Evolutionary conservation across 495 filamentous ascomycete species (phyloP).

Genomic region (Neurospora sp.): DNA sequence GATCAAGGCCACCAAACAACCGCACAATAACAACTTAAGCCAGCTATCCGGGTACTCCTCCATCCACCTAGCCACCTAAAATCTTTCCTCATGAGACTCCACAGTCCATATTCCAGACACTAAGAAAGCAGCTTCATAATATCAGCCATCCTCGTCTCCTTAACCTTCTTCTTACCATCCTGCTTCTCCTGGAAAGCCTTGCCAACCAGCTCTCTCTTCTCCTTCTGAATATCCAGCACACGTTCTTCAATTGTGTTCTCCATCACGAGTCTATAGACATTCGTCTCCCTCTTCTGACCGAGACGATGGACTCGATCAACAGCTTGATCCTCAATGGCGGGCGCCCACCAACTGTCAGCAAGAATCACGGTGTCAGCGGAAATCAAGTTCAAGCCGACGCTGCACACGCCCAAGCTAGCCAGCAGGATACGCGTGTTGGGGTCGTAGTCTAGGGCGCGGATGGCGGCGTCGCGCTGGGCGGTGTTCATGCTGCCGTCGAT

Average conservation of each 20-base stretch:
- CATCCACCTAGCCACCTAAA: not conserved
- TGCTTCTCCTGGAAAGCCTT: conserved; percentile 62
- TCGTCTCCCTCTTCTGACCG: conserved; percentile 69
- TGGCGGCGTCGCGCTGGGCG: conserved; percentile 56
- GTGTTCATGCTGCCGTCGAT: conserved; percentile 79
- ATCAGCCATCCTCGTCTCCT: conserved; percentile 32
- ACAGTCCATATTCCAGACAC: not conserved
- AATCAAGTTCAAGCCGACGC: conserved; percentile 82
- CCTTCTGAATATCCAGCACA: conserved; percentile 69
- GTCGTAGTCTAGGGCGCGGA: conserved; percentile 55
- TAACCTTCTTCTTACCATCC: conserved; percentile 33
- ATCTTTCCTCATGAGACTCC: not conserved
- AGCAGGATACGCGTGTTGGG: conserved; percentile 68
- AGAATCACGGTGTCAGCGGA: conserved; percentile 82
- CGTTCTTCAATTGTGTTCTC: conserved; percentile 79
- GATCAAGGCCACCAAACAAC: not conserved
- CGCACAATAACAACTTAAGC: not conserved
- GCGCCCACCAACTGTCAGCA: conserved; percentile 83
- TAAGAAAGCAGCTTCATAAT: conserved; percentile 29
- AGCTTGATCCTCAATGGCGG: conserved; percentile 89
- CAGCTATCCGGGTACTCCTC: not conserved
- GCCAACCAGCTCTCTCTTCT: conserved; percentile 70
- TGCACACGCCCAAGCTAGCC: conserved; percentile 71
- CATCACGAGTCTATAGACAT: conserved; percentile 75
- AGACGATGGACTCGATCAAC: conserved; percentile 84